Percentiles rank a stretch among this genome's conserved stretches.
These are phyloP conservation scores for Tetrapyrgos nigripes DNA, from an alignment of 1,284 basidiomycete genomes.

Conservation along the genomic window DNA sequence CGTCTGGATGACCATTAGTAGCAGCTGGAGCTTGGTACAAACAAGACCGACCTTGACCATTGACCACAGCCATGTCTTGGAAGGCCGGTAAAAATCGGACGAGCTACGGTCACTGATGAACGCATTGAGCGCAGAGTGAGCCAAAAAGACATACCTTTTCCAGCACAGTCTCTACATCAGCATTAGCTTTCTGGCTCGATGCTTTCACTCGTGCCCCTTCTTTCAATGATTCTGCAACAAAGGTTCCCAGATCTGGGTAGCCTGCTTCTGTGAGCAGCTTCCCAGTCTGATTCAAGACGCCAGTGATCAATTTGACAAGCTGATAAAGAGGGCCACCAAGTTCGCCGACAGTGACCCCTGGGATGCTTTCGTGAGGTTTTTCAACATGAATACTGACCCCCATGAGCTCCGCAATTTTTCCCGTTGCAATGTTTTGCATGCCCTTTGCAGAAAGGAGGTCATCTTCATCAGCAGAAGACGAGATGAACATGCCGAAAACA, in stretches of 20 bases:
- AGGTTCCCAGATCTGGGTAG: conserved; percentile 75
- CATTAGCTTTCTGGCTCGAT: conserved; percentile 36
- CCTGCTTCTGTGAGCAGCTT: conserved; percentile 62
- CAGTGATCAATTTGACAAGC: conserved; percentile 70
- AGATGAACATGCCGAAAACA: conserved; percentile 73
- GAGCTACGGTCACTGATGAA: conserved; percentile 51
- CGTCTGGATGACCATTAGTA: conserved; percentile 48
- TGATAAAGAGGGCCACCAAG: conserved; percentile 78
- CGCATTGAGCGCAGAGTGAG: conserved; percentile 19
- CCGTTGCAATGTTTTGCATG: conserved; percentile 57
- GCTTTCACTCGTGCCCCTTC: conserved; percentile 51
- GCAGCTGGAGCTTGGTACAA: not conserved
- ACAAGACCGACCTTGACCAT: conserved; percentile 62
- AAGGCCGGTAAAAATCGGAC: conserved; percentile 80
- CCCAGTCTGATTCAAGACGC: conserved; percentile 78
- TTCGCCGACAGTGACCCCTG: conserved; percentile 77
- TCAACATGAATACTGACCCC: conserved; percentile 74
- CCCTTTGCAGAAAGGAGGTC: conserved; percentile 74
- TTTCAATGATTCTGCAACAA: conserved; percentile 71
- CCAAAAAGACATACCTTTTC: conserved; percentile 56
- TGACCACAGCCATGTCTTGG: conserved; percentile 70
- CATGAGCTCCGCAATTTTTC: conserved; percentile 77
- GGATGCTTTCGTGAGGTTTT: conserved; percentile 69
- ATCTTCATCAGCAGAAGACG: conserved; percentile 57
- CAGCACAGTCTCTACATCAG: conserved; percentile 63